These are phyloP conservation scores for Anastatica hierochuntica DNA, from an alignment of 345 rosid species.

Conservation along the genomic window DNA sequence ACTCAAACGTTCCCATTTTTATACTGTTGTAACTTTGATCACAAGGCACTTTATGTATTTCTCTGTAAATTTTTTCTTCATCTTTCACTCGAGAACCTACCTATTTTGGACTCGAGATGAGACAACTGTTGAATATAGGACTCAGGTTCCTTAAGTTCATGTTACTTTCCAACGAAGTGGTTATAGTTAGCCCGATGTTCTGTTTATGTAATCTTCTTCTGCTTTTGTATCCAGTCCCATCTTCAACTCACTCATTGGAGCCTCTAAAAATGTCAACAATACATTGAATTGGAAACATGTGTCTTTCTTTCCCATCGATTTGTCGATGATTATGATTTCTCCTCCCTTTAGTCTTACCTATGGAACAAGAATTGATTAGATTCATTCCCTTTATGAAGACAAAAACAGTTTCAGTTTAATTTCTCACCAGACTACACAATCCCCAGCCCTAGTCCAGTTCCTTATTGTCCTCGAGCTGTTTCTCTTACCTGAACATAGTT, in stretches of 20 bases:
- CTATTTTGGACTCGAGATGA: constrained; percentile 31
- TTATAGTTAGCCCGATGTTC: no score
- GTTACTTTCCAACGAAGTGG: no score
- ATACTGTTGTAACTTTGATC: constrained; percentile 36
- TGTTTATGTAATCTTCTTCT: constrained; percentile 13
- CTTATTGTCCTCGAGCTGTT: no score
- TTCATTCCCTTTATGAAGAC: no score
- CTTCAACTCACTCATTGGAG: constrained; percentile 5
- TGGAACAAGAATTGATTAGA: neutral
- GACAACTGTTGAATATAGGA: constrained; percentile 29
- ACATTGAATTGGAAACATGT: constrained; percentile 73
- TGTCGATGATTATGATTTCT: constrained; percentile 57
- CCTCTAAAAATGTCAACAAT: constrained; percentile 24
- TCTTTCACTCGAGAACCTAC: constrained; percentile 55
- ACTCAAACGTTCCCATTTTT: constrained; percentile 35
- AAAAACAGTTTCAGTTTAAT: neutral
- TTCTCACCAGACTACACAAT: constrained; percentile 74
- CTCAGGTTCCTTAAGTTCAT: no score
- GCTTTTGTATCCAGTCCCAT: constrained; percentile 20
- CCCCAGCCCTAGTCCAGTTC: constrained; percentile 83
- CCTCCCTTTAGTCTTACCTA: constrained; percentile 86
- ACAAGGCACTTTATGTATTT: constrained; percentile 46
- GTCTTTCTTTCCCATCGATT: constrained; percentile 47
- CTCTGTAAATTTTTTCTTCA: constrained; percentile 37
- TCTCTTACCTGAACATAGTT: no score